phyloP scores from a whole-genome alignment of 371 early-diverging fungal species.

The Haplosporangium sp. region DNA sequence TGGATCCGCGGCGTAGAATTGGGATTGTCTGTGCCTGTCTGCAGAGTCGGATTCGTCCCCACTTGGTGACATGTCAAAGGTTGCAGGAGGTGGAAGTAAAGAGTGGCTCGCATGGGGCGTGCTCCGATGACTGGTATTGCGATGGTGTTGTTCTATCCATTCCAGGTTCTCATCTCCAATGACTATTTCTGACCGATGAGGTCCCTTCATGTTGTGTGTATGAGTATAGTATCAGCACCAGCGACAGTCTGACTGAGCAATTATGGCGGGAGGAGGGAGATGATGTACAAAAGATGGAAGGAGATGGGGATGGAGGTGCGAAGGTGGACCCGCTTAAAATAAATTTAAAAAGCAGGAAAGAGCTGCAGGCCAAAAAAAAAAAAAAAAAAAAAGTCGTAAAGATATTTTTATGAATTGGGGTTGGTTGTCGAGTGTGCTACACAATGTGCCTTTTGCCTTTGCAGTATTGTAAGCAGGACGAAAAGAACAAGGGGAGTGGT shows the following conservation, averaged over 20 bases:
- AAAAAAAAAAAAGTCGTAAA: conserved; percentile 10
- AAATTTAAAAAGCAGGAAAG: background rate
- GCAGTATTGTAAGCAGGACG: background rate
- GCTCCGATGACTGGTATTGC: conserved; percentile 22
- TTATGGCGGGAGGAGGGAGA: background rate
- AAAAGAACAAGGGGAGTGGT: no score
- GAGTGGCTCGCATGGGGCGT: conserved; percentile 6
- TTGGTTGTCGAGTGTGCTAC: no score
- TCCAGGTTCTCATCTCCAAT: conserved; percentile 31
- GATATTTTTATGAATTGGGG: background rate
- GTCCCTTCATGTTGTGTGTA: conserved; percentile 22
- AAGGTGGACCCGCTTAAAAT: background rate
- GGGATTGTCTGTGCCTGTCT: conserved; percentile 28
- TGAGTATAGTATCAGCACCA: background rate
- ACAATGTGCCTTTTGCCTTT: no score
- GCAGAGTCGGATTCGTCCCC: conserved; percentile 44
- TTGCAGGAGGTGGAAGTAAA: conserved; percentile 1
- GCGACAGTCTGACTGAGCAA: background rate
- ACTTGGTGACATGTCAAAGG: conserved; percentile 17
- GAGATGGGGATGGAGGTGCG: background rate
- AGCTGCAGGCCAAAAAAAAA: background rate
- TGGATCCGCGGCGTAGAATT: conserved; percentile 38
- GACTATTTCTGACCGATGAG: conserved; percentile 19
- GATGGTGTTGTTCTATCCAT: conserved; percentile 51
- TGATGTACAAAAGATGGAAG: background rate